A percentile compares a stretch with the other conserved stretches of the same genome.
These are phyloP conservation scores for Coemansia sp. DNA, from an alignment of 192 early-diverging fungal genomes.

Conservation along the genomic window DNA sequence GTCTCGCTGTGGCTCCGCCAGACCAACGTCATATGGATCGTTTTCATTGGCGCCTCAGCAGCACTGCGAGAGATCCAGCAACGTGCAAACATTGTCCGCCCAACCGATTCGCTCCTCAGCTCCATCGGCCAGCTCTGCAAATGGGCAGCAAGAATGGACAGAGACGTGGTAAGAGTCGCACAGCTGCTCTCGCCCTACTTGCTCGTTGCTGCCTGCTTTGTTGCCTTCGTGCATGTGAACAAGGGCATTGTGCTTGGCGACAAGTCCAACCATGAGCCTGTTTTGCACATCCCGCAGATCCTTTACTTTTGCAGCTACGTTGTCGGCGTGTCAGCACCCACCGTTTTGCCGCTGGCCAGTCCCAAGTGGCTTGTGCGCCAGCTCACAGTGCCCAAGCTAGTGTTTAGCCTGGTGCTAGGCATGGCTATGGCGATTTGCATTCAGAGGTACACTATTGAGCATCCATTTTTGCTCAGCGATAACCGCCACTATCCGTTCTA, in stretches of 20 bases:
- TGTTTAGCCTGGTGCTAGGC: background rate
- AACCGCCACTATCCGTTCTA: conserved; percentile 98
- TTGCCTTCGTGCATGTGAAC: conserved; percentile 71
- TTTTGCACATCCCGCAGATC: conserved; percentile 78
- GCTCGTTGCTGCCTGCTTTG: conserved; percentile 53
- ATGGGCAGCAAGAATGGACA: background rate
- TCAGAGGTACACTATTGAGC: conserved; percentile 69
- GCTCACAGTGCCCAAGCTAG: background rate
- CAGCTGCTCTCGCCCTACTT: conserved; percentile 18
- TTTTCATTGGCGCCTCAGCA: conserved; percentile 56
- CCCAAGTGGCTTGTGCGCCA: conserved; percentile 20
- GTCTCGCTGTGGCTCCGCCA: conserved; percentile 75
- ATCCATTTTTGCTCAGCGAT: conserved; percentile 91
- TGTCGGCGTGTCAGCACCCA: conserved; percentile 51
- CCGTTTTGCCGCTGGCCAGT: conserved; percentile 38
- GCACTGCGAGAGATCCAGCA: conserved; percentile 17
- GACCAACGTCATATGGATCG: conserved; percentile 90
- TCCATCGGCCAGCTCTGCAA: conserved; percentile 2
- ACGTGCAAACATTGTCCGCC: background rate
- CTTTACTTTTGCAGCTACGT: conserved; percentile 78
- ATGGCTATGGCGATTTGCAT: conserved; percentile 46
- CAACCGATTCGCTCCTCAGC: background rate
- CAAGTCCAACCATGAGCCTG: conserved; percentile 75
- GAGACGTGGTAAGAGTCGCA: background rate
- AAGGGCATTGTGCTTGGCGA: conserved; percentile 89